Base-by-base conservation (phyloP, 352 stramenopile genomes). In the Pythium chondricola region DNA sequence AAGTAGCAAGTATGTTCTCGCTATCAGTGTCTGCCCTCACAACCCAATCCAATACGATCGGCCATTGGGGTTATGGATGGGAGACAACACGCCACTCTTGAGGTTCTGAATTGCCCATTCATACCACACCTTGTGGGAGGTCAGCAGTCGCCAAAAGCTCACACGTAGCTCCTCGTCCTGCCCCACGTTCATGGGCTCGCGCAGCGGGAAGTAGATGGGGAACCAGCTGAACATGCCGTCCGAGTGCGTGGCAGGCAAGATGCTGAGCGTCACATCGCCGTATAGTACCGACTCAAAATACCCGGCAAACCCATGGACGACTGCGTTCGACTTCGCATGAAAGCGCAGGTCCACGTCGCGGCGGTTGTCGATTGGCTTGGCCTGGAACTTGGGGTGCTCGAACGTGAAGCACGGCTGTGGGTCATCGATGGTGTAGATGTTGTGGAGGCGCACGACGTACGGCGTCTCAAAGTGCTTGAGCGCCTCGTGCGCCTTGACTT, bases 181-280 rank as follows among this genome's bases (percentile, higher is more conserved):
- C 32, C 74, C 71, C 41, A 98, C 82, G 33, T 66, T 61, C 26
- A 98, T 46, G 0, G 96, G 96, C 21, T 92, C 65, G 6, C 79
- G 79, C 21, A 99, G 67, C 11, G 97, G 97, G 61, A 99, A 98
- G 65, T 96, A 99, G 42, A 99, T 85, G 20, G 97, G 96, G 70
- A 99, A 99, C 97, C 97, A 99, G 46, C 86, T 98, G 67, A 99
- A 99, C 96, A 99, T 99, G 32, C 95, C 93, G 47, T 91, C 74
- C 9, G 95, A 98, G 68, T 98, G 96, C 20, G 85, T 97, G 29
- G 71, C 53, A 4, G 97, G 97, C 37, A 95, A 85, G 69, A 98
- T 99, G 49, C 87, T 98, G 43, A 98, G 87, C 32, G 76, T 83
- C 14, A 97, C 77, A 51, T 98, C 78, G 21, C 85, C 79, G 52